Base-by-base conservation (phyloP, 257 asterid genomes). In the Henckelia pumila region DNA sequence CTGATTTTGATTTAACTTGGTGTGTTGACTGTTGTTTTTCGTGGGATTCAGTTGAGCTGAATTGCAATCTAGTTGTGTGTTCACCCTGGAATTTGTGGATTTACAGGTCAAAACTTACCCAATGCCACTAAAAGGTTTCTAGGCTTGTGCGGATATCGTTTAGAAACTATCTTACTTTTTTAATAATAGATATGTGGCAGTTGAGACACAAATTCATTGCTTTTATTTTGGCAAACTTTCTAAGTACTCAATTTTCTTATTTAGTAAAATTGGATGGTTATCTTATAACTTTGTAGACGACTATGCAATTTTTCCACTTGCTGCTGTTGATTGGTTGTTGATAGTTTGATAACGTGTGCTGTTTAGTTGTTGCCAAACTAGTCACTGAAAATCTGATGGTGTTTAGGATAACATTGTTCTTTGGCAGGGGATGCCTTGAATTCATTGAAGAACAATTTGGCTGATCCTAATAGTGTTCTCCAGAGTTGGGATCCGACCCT, bases 401-500 rank as follows among this genome's bases (percentile, higher is more conserved):
- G 60, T 32, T 5, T 61, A 24, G 56, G 20, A 23, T 7, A 20
- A 24, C 61, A 22, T 71, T 69, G 24, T 74, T 63, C 21, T 68
- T 64, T 71, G 74, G 67, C 89, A 94, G 99, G 96, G 50, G 99
- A 94, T 84, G 99, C 99, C 7, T 82, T 94, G 95, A 85, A 75
- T 80, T 83, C 93, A 0, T 75, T 88, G 78, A 85, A 66, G 91
- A 87, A 60, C 77, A 91, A 80, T 75, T 78, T 94, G 80, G 86
- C 76, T 11, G 99, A 94, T 85, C 96, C 99, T 59, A 85, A 84
- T 81, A 84, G 75, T 69, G 99, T 94, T 69, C 88, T 94, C 23
- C 96, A 89, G 87, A 94, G 96, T 77, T 94, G 99, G 99, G 97
- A 94, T 73, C 77, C 96, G 20, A 88, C 97, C 30, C 97, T 91